Percentiles rank a stretch among this genome's conserved stretches.
Conservation (phyloP, 495 filamentous ascomycete genomes). For the Penicillium longicatenatum region DNA sequence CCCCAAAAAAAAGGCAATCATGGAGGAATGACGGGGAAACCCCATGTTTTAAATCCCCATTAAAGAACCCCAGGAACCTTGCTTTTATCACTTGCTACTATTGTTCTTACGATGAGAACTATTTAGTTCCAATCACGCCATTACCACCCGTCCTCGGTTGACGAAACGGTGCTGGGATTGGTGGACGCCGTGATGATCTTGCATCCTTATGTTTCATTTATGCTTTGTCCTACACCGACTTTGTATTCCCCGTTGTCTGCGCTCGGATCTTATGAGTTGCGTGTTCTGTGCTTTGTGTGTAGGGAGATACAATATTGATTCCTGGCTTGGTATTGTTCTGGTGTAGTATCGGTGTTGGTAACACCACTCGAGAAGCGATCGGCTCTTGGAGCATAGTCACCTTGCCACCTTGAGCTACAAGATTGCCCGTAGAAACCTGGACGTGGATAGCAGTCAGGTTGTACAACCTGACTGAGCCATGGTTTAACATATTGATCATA, state of each 20-base stretch:
- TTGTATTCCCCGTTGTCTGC: constrained; percentile 1
- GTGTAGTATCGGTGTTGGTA: too few relatives aligned
- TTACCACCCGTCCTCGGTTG: constrained; percentile 17
- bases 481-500: too few relatives aligned
- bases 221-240: constrained; percentile 15
- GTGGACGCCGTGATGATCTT: constrained; percentile 22
- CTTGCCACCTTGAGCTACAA: too few relatives aligned
- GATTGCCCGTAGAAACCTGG: too few relatives aligned
- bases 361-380: too few relatives aligned
- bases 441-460: too few relatives aligned
- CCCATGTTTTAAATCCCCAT: constrained; percentile 1
- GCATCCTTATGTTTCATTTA: constrained; percentile 8
- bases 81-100: neutral
- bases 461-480: too few relatives aligned
- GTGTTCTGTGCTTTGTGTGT: constrained; percentile 3
- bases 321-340: neutral
- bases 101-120: constrained; percentile 18
- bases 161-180: constrained; percentile 16
- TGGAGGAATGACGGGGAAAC: neutral
- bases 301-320: neutral
- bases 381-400: too few relatives aligned
- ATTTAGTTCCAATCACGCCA: constrained; percentile 40
- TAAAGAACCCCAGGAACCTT: neutral
- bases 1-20: constrained; percentile 8
- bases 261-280: neutral